Percentiles rank a stretch among this genome's conserved stretches.
phyloP scores from a whole-genome alignment of 148 eudicot species.

The Selenicereus undatus region DNA sequence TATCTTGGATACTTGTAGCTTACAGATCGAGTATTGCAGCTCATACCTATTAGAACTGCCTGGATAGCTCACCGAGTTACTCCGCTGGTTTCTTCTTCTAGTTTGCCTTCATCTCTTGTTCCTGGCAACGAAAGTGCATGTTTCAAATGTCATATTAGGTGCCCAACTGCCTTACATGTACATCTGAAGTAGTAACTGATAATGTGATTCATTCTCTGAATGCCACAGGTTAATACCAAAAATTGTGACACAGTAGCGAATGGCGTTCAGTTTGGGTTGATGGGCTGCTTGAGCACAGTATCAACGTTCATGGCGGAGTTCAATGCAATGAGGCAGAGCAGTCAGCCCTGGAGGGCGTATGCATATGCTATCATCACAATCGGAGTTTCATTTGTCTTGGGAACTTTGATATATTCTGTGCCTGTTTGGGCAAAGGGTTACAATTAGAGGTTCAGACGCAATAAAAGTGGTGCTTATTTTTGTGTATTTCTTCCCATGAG shows the following conservation, averaged over 20 bases:
- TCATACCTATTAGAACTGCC: background rate
- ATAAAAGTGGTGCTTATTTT: background rate
- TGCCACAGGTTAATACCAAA: slow-evolving; percentile 43
- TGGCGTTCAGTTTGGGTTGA: slow-evolving; percentile 68
- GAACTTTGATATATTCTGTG: slow-evolving; percentile 75
- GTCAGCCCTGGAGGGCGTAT: slow-evolving; percentile 69
- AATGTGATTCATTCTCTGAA: slow-evolving; percentile 2
- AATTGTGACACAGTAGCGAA: slow-evolving; percentile 50
- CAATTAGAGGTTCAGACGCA: slow-evolving; percentile 15
- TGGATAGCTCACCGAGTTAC: background rate
- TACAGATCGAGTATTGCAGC: background rate
- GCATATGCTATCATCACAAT: slow-evolving; percentile 61
- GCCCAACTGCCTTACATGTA: too few relatives aligned
- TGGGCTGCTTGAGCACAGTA: slow-evolving; percentile 89
- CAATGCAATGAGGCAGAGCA: slow-evolving; percentile 61
- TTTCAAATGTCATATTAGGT: too few relatives aligned
- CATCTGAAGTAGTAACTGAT: too few relatives aligned
- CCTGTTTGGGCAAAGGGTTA: slow-evolving; percentile 67
- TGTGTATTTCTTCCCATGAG: background rate
- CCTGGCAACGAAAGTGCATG: background rate
- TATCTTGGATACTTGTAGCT: background rate
- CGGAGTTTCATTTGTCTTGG: slow-evolving; percentile 50
- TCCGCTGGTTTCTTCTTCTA: background rate
- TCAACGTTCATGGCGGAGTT: slow-evolving; percentile 88
- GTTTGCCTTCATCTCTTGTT: background rate